Percentiles rank a stretch among this genome's conserved stretches.
These are phyloP conservation scores for Neonectria sp. DNA, from an alignment of 2,329 filamentous ascomycete genomes.

Conservation along the genomic window DNA sequence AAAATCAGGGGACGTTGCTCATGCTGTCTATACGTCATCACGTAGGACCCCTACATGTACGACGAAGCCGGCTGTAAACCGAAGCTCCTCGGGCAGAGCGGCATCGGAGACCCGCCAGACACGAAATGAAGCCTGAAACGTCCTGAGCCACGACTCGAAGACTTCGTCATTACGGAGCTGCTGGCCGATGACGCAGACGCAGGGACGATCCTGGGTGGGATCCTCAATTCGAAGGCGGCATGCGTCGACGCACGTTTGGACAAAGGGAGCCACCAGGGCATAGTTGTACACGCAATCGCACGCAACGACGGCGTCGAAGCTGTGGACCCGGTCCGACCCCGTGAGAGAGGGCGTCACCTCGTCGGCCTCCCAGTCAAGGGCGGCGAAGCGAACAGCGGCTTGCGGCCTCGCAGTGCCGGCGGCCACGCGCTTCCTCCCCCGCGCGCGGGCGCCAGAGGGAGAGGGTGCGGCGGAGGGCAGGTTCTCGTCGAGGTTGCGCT, in stretches of 20 bases:
- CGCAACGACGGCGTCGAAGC: conserved; percentile 83
- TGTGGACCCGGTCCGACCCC: conserved; percentile 52
- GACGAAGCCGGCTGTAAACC: conserved; percentile 80
- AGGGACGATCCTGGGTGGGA: conserved; percentile 57
- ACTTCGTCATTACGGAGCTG: conserved; percentile 89
- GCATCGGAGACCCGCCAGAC: conserved; percentile 83
- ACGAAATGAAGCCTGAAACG: conserved; percentile 76
- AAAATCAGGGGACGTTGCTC: neutral
- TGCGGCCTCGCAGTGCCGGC: neutral
- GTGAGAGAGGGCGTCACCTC: conserved; percentile 63
- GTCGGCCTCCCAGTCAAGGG: conserved; percentile 88
- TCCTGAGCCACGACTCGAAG: conserved; percentile 84
- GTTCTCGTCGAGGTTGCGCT: conserved; percentile 82
- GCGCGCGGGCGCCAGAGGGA: conserved; percentile 23
- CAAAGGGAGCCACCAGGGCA: conserved; percentile 83
- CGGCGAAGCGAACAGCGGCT: conserved; percentile 67
- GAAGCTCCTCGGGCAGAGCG: conserved; percentile 71
- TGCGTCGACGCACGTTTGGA: conserved; percentile 83
- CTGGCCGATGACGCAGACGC: conserved; percentile 87
- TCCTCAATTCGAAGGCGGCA: conserved; percentile 70
- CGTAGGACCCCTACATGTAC: conserved; percentile 83
- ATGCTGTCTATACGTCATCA: conserved; percentile 28
- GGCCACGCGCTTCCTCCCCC: conserved; percentile 34
- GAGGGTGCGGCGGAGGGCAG: conserved; percentile 31
- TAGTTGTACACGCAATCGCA: conserved; percentile 99